Percentiles rank a stretch among this genome's conserved stretches.
These are phyloP conservation scores for Vaccinium myrtillus DNA, from an alignment of 148 eudicot species.

Conservation along the genomic window DNA sequence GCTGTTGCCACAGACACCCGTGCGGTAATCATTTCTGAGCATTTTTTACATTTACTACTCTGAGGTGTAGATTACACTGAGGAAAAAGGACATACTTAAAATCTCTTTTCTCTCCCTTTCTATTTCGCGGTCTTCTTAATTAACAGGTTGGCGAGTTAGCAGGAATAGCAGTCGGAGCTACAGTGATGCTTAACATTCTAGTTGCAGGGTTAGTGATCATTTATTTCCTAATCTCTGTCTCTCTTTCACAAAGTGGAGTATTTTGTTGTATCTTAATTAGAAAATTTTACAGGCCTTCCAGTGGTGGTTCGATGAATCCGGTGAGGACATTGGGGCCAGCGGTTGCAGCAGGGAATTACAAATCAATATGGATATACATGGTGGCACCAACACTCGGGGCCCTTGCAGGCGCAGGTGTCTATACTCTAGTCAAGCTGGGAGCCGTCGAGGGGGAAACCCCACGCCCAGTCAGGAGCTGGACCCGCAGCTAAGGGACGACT, in stretches of 20 bases:
- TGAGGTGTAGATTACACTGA: too few relatives aligned
- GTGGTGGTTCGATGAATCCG: slow-evolving; percentile 94
- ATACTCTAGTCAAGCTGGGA: slow-evolving; percentile 72
- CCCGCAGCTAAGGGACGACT: slow-evolving; percentile 54
- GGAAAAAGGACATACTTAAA: background rate
- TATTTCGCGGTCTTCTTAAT: background rate
- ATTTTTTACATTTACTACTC: background rate
- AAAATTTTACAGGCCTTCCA: slow-evolving; percentile 57
- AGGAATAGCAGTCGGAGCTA: slow-evolving; percentile 97
- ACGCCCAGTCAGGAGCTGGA: slow-evolving; percentile 76
- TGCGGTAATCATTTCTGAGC: slow-evolving; percentile 45
- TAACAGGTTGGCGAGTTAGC: slow-evolving; percentile 92
- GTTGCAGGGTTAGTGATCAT: background rate
- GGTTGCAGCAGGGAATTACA: slow-evolving; percentile 90
- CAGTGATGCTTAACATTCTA: slow-evolving; percentile 50
- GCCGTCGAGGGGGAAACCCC: slow-evolving; percentile 63
- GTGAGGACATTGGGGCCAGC: slow-evolving; percentile 95
- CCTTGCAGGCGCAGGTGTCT: slow-evolving; percentile 74
- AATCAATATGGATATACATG: slow-evolving; percentile 70
- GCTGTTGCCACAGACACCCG: slow-evolving; percentile 95
- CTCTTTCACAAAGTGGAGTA: background rate
- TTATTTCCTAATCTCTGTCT: background rate
- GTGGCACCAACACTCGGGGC: slow-evolving; percentile 92
- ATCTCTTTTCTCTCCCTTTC: background rate
- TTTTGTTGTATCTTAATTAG: background rate